Evolutionary conservation across 805 yeast genomes (phyloP).

Genomic region (Yarrowia hollandica): DNA sequence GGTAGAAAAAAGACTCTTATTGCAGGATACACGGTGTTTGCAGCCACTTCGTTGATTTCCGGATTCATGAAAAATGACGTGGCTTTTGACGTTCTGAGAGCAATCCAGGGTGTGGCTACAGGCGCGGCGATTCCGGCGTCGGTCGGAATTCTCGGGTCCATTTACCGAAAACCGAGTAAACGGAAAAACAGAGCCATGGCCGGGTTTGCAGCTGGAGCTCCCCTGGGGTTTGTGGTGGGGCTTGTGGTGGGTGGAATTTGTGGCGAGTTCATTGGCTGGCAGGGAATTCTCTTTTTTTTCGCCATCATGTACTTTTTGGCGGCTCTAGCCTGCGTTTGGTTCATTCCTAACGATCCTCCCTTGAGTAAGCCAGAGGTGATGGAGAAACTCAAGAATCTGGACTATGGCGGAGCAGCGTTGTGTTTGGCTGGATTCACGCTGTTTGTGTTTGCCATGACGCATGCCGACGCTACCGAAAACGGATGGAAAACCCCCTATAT

Average conservation of each 20-base stretch:
- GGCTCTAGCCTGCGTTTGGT: constrained; percentile 37
- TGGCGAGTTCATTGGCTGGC: constrained; percentile 45
- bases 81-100: constrained; percentile 47
- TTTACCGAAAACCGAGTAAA: constrained; percentile 43
- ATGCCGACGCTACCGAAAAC: constrained; percentile 45
- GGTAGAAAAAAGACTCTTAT: constrained; percentile 48
- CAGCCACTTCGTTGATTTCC: constrained; percentile 39
- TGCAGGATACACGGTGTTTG: constrained; percentile 42
- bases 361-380: constrained; percentile 36
- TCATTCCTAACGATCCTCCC: constrained; percentile 44
- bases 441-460: constrained; percentile 49
- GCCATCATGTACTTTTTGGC: constrained; percentile 44
- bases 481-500: constrained; percentile 53
- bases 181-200: constrained; percentile 49
- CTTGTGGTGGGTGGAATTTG: constrained; percentile 49
- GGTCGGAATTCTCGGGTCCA: constrained; percentile 50
- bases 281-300: constrained; percentile 46
- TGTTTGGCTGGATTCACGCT: constrained; percentile 47
- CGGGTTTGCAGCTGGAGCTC: constrained; percentile 50
- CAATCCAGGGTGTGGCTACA: constrained; percentile 47
- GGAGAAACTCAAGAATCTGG: constrained; percentile 41
- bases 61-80: constrained; percentile 40
- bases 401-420: constrained; percentile 48
- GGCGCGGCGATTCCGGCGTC: constrained; percentile 52
- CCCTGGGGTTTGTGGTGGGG: constrained; percentile 51